Evolutionary conservation across 805 yeast species (phyloP).

Genomic region (Spathaspora hagerdaliae): DNA sequence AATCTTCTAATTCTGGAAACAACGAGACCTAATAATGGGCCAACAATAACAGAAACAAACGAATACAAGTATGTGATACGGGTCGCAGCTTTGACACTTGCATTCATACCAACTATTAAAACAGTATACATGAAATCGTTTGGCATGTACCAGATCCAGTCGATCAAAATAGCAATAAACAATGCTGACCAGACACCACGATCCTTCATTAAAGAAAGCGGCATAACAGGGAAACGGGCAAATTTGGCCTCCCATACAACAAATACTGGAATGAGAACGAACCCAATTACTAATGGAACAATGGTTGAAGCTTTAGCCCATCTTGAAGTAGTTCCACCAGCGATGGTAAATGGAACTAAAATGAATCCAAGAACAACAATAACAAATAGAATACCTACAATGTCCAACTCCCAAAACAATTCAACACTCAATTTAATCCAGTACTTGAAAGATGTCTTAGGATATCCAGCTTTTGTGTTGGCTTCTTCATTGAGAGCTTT

Average conservation of each 20-base stretch:
- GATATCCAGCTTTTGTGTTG: conserved; percentile 18
- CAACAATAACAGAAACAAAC: conserved; percentile 60
- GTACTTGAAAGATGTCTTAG: conserved; percentile 32
- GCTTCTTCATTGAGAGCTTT: not conserved
- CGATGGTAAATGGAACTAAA: conserved; percentile 68
- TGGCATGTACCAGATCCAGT: conserved; percentile 65
- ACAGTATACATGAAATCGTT: conserved; percentile 67
- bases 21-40: conserved; percentile 51
- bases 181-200: conserved; percentile 72
- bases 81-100: conserved; percentile 58
- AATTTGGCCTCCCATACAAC: conserved; percentile 51
- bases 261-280: conserved; percentile 53
- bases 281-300: conserved; percentile 67
- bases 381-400: conserved; percentile 57
- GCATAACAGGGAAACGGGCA: conserved; percentile 58
- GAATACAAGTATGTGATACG: conserved; percentile 60
- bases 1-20: conserved; percentile 45
- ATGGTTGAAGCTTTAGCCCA: conserved; percentile 65
- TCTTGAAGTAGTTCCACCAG: conserved; percentile 52
- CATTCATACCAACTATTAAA: conserved; percentile 57
- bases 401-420: conserved; percentile 59
- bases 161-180: conserved; percentile 50
- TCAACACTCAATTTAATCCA: conserved; percentile 27
- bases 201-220: conserved; percentile 54
- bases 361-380: conserved; percentile 57